Evolutionary conservation across 2,329 filamentous ascomycete genomes (phyloP).

Genomic region (Cryphonectria nitschkei): DNA sequence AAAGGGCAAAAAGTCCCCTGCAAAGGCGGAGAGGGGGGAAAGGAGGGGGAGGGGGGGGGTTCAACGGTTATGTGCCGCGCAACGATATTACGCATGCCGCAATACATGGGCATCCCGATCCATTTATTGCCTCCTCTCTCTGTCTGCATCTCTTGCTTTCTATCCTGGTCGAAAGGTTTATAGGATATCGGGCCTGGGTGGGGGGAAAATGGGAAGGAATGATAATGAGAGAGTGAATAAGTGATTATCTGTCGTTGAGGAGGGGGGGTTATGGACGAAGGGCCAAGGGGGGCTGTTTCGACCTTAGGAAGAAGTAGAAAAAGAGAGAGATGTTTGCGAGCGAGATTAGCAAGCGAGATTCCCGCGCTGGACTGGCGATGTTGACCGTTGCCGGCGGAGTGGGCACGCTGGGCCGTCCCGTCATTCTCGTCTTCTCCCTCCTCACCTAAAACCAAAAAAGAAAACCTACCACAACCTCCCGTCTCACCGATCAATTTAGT

Average conservation of each 20-base stretch:
- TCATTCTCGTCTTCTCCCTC: neutral
- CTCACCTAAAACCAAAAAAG: no score
- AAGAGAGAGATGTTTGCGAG: neutral
- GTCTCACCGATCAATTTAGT: neutral
- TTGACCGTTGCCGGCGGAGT: constrained; percentile 2
- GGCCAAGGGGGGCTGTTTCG: no score
- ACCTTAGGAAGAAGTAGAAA: neutral
- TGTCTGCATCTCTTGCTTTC: neutral
- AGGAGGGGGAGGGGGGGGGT: no score
- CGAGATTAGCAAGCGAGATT: neutral
- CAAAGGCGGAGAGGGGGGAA: neutral
- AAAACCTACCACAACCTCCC: no score
- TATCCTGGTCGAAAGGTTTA: no score
- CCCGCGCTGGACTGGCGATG: neutral
- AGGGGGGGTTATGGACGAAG: no score
- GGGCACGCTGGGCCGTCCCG: neutral
- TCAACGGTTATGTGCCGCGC: neutral
- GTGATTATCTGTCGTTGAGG: neutral
- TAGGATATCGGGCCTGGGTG: neutral
- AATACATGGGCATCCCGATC: neutral
- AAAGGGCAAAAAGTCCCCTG: neutral
- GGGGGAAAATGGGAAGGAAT: neutral
- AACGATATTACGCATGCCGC: neutral
- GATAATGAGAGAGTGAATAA: neutral
- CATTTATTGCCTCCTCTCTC: neutral